Evolutionary conservation across 805 yeast genomes (phyloP), one percentile per base, ranked within the genome.

Genomic region (Sugiyamaella valdiviana): DNA sequence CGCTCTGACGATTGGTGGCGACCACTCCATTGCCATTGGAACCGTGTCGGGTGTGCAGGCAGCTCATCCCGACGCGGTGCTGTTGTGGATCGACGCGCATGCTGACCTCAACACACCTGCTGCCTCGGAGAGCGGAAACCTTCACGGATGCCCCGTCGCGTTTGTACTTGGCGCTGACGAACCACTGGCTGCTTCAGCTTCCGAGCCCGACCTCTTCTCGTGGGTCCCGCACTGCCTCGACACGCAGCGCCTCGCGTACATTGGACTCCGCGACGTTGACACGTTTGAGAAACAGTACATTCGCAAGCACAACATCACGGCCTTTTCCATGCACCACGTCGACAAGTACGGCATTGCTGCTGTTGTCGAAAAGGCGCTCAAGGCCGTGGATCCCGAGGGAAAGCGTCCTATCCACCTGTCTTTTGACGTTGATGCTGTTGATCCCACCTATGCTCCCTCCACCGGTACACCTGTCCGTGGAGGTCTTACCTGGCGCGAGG

Each of bases 381-480:
- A 81, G 53, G 75, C 76, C 23, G 72, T 93, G 58, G 85, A 85
- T 67, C 95, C 95, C 14, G 75, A 78, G 47, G 76, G 79, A 17
- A 71, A 75, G 47, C 68, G 76, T 12, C 98, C 99, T 44, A 76
- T 93, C 54, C 96, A 91, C 71, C 69, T 93, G 56, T 83, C 95
- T 22, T 91, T 90, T 64, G 99, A 91, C 63, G 97, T 91, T 39
- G 99, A 91, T 68, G 97, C 97, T 39, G 83, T 93, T 50, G 99
- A 91, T 68, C 98, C 98, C 42, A 75, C 80, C 53, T 89, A 74
- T 63, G 96, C 93, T 12, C 97, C 96, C 16, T 95, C 97, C 36
- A 91, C 99, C 1, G 99, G 99, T 47, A 93, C 99, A 1, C 91
- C 97, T 39, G 99, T 91, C 14, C 82, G 95, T 65, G 98, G 98